These are phyloP conservation scores for Oryza nivara DNA, from an alignment of 176 grass and related monocot species.

Conservation along the genomic window DNA sequence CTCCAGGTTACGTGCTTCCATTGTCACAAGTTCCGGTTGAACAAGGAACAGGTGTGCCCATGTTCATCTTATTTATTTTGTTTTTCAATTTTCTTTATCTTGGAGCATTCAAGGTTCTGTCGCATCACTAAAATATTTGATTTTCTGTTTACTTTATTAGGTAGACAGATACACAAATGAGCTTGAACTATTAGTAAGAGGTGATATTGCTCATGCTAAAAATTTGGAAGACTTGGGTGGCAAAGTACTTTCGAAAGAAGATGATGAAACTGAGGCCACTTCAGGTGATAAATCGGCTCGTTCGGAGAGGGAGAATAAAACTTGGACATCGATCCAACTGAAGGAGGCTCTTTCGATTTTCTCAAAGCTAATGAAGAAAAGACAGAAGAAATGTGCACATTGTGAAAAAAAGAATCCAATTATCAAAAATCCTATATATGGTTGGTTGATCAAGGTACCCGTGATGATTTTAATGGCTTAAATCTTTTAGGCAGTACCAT, in stretches of 20 bases:
- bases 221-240: slow-evolving; percentile 46
- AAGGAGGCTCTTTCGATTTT: slow-evolving; percentile 64
- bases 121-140: not conserved
- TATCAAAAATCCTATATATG: slow-evolving; percentile 71
- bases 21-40: slow-evolving; percentile 76
- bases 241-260: slow-evolving; percentile 33
- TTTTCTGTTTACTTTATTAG: slow-evolving; percentile 48
- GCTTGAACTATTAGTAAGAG: slow-evolving; percentile 65
- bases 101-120: not conserved
- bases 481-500: not conserved
- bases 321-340: slow-evolving; percentile 81
- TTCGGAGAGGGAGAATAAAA: slow-evolving; percentile 33
- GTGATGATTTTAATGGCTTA: slow-evolving; percentile 13
- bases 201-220: slow-evolving; percentile 72
- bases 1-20: slow-evolving; percentile 71
- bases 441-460: slow-evolving; percentile 87
- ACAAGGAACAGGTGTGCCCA: slow-evolving; percentile 52
- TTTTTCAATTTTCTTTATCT: not conserved
- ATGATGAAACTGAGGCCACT: slow-evolving; percentile 41
- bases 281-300: slow-evolving; percentile 44
- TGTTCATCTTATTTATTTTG: not conserved
- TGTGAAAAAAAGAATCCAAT: slow-evolving; percentile 63
- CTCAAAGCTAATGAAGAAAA: slow-evolving; percentile 59
- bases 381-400: slow-evolving; percentile 62
- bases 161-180: slow-evolving; percentile 57